Percentiles rank a stretch among this genome's conserved stretches.
Conservation (phyloP, 768 basidiomycete genomes). For the Lentinula sp. region DNA sequence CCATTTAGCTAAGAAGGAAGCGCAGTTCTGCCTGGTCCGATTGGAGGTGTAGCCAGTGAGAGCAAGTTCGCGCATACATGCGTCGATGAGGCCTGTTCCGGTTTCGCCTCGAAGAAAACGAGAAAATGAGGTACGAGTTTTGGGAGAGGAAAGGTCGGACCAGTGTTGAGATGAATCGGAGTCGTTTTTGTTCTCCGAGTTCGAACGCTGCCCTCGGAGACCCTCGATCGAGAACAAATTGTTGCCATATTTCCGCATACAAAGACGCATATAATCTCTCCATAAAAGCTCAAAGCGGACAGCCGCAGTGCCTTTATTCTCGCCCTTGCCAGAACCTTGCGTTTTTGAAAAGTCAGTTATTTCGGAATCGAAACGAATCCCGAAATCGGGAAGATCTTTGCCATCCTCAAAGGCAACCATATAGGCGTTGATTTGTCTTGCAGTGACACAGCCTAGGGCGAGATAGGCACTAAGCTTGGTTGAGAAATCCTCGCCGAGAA, state of each 20-base stretch:
- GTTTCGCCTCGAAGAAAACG: conserved; percentile 27
- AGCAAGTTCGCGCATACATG: conserved; percentile 27
- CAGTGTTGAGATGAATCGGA: conserved; percentile 16
- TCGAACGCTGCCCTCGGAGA: conserved; percentile 15
- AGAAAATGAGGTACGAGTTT: conserved; percentile 10
- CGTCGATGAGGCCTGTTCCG: conserved; percentile 34
- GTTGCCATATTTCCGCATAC: conserved; percentile 21
- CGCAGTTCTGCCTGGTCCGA: conserved; percentile 37
- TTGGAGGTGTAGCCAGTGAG: conserved; percentile 34
- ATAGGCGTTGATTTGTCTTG: conserved; percentile 14
- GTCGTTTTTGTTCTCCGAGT: neutral
- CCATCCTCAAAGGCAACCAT: conserved; percentile 9
- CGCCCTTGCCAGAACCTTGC: conserved; percentile 13
- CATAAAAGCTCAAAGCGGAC: conserved; percentile 29
- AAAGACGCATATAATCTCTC: conserved; percentile 34
- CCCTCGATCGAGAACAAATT: conserved; percentile 29
- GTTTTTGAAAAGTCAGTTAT: neutral
- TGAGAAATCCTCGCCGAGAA: conserved; percentile 30
- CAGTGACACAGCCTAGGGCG: conserved; percentile 21
- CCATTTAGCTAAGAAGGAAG: conserved; percentile 32
- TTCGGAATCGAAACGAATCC: neutral
- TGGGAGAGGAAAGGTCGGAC: conserved; percentile 13
- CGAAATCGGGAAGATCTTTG: neutral
- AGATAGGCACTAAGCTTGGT: conserved; percentile 34
- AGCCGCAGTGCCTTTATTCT: conserved; percentile 29